Evolutionary conservation across 2,329 filamentous ascomycete genomes (phyloP).

Genomic region (Fusarium xyrophilum): DNA sequence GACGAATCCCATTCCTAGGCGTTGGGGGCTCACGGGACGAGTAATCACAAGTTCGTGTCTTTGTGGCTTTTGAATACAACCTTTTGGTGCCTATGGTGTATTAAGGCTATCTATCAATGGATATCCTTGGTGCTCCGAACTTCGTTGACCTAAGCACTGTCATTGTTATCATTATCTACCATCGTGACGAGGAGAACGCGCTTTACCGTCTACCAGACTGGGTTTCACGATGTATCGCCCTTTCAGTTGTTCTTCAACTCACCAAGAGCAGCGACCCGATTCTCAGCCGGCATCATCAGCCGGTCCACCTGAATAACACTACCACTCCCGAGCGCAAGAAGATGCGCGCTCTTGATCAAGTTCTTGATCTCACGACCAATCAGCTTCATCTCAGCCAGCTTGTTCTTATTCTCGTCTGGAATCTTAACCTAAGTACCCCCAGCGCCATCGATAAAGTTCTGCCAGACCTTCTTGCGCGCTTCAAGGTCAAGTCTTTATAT

Average conservation of each 20-base stretch:
- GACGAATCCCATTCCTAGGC: fast-evolving
- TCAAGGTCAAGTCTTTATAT: constrained; percentile 43
- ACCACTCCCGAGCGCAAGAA: constrained; percentile 45
- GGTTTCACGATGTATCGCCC: background rate
- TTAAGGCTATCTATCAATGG: background rate
- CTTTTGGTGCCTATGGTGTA: fast-evolving
- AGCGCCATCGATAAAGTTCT: constrained; percentile 45
- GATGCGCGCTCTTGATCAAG: constrained; percentile 49
- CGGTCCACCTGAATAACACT: constrained; percentile 41
- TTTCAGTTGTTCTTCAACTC: background rate
- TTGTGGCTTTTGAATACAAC: fast-evolving
- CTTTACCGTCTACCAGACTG: background rate
- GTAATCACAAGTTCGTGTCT: fast-evolving
- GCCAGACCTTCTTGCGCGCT: constrained; percentile 47
- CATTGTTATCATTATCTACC: background rate
- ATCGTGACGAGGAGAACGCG: background rate
- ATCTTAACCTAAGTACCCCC: constrained; percentile 41
- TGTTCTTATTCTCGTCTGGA: constrained; percentile 39
- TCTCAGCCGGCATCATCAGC: constrained; percentile 45
- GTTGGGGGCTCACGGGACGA: background rate
- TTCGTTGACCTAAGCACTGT: background rate
- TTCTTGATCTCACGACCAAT: constrained; percentile 61
- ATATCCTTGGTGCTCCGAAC: too few relatives aligned
- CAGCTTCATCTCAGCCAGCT: constrained; percentile 49
- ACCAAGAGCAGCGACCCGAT: constrained; percentile 35